Evolutionary conservation across 345 rosid genomes (phyloP).

Genomic region (Acer saccharum): DNA sequence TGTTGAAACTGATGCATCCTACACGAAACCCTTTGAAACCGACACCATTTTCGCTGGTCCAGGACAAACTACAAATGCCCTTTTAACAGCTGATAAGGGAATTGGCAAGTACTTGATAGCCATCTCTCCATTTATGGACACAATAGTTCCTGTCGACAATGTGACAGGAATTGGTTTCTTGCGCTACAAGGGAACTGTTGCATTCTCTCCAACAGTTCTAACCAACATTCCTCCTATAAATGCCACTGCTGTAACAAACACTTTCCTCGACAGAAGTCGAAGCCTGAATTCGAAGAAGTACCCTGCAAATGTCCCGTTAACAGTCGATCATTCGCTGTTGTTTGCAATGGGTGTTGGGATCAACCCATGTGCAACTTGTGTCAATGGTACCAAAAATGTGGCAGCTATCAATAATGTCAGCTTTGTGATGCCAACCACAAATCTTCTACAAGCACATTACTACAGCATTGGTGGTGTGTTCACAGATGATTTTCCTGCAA

Average conservation of each 20-base stretch:
- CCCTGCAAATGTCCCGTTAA: slow-evolving; percentile 56
- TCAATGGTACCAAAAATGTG: slow-evolving; percentile 42
- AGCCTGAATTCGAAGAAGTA: slow-evolving; percentile 62
- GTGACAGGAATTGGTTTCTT: slow-evolving; percentile 46
- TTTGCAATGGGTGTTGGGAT: slow-evolving; percentile 58
- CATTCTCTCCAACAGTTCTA: slow-evolving; percentile 37
- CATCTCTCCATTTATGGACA: slow-evolving; percentile 82
- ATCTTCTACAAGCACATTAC: slow-evolving; percentile 73
- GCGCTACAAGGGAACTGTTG: slow-evolving; percentile 42
- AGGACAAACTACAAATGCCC: slow-evolving; percentile 76
- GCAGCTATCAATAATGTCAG: slow-evolving; percentile 58
- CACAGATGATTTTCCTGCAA: slow-evolving; percentile 69
- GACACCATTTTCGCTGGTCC: slow-evolving; percentile 66
- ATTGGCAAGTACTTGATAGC: slow-evolving; percentile 55
- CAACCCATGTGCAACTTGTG: slow-evolving; percentile 68
- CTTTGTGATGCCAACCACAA: slow-evolving; percentile 62
- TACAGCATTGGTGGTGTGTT: slow-evolving; percentile 55
- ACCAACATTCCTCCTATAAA: slow-evolving; percentile 57
- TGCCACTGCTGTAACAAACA: slow-evolving; percentile 45
- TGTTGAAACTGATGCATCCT: slow-evolving; percentile 66
- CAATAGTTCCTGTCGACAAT: slow-evolving; percentile 56
- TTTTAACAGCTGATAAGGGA: slow-evolving; percentile 46
- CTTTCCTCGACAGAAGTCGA: slow-evolving; percentile 42
- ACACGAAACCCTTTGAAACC: slow-evolving; percentile 57
- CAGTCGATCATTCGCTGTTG: slow-evolving; percentile 54